Evolutionary conservation across 208 protist genomes (phyloP), one percentile per base, ranked within the genome.

Genomic region (Trypanosoma vivax): DNA sequence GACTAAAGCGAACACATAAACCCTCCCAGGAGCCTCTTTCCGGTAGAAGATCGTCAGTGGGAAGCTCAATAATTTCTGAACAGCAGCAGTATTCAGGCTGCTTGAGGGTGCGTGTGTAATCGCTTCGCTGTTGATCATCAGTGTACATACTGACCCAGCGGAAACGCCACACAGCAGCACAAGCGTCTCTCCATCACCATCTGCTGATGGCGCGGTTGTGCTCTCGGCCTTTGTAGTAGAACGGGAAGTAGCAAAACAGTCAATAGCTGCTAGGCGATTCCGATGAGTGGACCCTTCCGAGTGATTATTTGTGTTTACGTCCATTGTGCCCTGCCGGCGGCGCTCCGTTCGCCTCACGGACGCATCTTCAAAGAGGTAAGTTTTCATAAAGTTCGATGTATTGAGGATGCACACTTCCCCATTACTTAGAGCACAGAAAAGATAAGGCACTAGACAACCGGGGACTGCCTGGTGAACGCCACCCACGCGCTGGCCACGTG

Each of bases 401-500:
- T 88, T 83, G 0, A 92, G 52, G 28, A 92, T 48, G 52, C 76
- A 86, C 16, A 88, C 59, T 13, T 42, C 67, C 16, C 73, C 80
- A 55, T 81, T 70, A 53, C 65, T 82, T 2, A 92, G 71, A 1
- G 66, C 73, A 46, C 70, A 88, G 30, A 84, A 71, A 16, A 88
- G 51, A 45, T 67, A 84, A 7, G 70, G 58, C 3, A 73, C 38
- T 2, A 89, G 74, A 0, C 71, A 69, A 45, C 61, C 78, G 25
- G 75, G 52, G 2, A 84, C 37, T 21, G 69, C 70, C 6, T 73
- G 51, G 9, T 70, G 41, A 3, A 70, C 34, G 2, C 58, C 62
- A 21, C 52, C 52, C 5, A 69, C 39, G 16, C 51, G 60, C 19
- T 65, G 57, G 23, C 50, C 43, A 6, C 51, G 50, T 0, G 63